Evolutionary conservation across 257 asterid species (phyloP).

Genomic region (Primulina huaijiensis): DNA sequence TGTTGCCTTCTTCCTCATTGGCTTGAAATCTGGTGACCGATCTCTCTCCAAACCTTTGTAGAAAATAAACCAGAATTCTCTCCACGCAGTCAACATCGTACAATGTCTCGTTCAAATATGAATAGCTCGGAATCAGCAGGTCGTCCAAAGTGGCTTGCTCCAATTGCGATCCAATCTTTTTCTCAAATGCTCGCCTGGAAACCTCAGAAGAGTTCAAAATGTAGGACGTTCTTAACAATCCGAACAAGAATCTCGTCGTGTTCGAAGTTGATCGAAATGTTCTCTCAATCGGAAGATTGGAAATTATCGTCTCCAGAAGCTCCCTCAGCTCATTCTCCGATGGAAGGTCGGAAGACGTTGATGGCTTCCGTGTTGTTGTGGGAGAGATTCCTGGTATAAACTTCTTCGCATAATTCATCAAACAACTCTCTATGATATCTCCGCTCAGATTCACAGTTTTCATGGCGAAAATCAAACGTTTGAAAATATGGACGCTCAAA

Average conservation of each 20-base stretch:
- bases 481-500: constrained; percentile 55
- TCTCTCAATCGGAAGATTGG: constrained; percentile 59
- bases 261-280: constrained; percentile 39
- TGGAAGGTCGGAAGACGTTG: constrained; percentile 47
- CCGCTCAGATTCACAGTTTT: constrained; percentile 54
- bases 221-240: constrained; percentile 70
- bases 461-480: constrained; percentile 64
- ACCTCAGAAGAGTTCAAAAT: constrained; percentile 73
- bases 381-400: constrained; percentile 82
- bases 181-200: constrained; percentile 61
- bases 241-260: constrained; percentile 59
- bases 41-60: constrained; percentile 49
- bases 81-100: constrained; percentile 92
- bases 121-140: constrained; percentile 87
- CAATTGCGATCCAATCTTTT: constrained; percentile 76
- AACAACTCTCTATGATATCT: constrained; percentile 77
- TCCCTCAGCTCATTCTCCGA: constrained; percentile 83
- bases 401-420: constrained; percentile 70
- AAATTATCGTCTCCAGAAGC: constrained; percentile 63
- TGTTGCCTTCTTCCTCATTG: constrained; percentile 35
- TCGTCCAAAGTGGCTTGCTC: constrained; percentile 89
- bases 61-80: constrained; percentile 64
- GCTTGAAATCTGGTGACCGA: constrained; percentile 35
- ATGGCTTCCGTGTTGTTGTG: constrained; percentile 48
- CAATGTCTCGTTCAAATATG: constrained; percentile 82